phyloP scores from a whole-genome alignment of 2,329 filamentous ascomycete genomes.

The Monosporascus sp. region DNA sequence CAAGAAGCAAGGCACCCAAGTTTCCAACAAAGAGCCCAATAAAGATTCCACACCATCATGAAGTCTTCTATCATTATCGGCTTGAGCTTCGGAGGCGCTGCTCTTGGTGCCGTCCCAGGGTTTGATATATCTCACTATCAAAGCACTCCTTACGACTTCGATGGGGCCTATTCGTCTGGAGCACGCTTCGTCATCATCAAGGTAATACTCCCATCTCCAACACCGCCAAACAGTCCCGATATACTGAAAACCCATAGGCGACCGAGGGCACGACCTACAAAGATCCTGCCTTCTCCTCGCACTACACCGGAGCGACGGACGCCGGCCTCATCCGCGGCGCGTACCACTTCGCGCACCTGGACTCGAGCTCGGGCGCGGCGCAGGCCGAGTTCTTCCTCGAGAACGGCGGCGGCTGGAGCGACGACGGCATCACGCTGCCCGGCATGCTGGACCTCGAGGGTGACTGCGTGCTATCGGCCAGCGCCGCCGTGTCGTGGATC shows the following conservation, averaged over 20 bases:
- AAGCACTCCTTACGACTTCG: slow-evolving; percentile 29
- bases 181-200: slow-evolving; percentile 42
- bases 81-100: slow-evolving; percentile 11
- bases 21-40: too few species aligned
- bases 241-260: slow-evolving; percentile 29
- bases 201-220: slow-evolving; percentile 15
- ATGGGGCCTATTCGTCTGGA: slow-evolving; percentile 29
- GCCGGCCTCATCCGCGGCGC: slow-evolving; percentile 49
- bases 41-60: slow-evolving; percentile 6
- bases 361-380: slow-evolving; percentile 33
- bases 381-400: slow-evolving; percentile 48
- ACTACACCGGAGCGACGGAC: slow-evolving; percentile 44
- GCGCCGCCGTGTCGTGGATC: slow-evolving; percentile 48
- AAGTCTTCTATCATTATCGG: slow-evolving; percentile 8
- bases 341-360: slow-evolving; percentile 50
- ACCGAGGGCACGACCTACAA: slow-evolving; percentile 45
- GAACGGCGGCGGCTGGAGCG: slow-evolving; percentile 49
- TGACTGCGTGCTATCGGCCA: slow-evolving; percentile 38
- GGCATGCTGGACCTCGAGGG: slow-evolving; percentile 53
- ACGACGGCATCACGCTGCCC: slow-evolving; percentile 48
- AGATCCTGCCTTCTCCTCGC: slow-evolving; percentile 39
- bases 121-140: slow-evolving; percentile 40
- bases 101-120: slow-evolving; percentile 29
- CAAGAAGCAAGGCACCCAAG: too few species aligned
- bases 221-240: background rate